phyloP scores from a whole-genome alignment of 768 basidiomycete species.

The Mrakia frigida region DNA sequence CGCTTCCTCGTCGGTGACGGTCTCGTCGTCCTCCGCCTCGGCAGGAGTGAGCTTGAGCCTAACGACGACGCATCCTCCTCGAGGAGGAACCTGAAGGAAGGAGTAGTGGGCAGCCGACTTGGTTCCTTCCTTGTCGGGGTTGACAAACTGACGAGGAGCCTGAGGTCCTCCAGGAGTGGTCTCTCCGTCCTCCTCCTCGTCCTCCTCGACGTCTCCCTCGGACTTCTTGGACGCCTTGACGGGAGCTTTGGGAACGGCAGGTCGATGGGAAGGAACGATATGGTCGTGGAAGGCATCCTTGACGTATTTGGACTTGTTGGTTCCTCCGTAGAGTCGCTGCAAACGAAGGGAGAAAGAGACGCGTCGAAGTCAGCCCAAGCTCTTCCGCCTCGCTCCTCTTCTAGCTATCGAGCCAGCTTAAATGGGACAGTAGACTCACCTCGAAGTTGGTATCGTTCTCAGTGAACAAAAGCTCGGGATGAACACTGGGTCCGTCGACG shows the following conservation, averaged over 20 bases:
- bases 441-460: slow-evolving; percentile 96
- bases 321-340: slow-evolving; percentile 73
- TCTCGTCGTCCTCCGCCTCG: slow-evolving; percentile 67
- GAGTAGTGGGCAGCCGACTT: slow-evolving; percentile 89
- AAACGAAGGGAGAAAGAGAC: background rate
- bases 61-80: slow-evolving; percentile 91
- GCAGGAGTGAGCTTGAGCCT: slow-evolving; percentile 83
- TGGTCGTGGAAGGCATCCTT: slow-evolving; percentile 99
- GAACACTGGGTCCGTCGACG: slow-evolving; percentile 60
- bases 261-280: slow-evolving; percentile 80
- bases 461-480: slow-evolving; percentile 85
- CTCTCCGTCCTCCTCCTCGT: slow-evolving; percentile 37
- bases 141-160: slow-evolving; percentile 59
- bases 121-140: slow-evolving; percentile 79
- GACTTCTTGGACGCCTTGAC: background rate
- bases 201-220: background rate
- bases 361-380: background rate
- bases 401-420: background rate
- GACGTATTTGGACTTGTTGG: slow-evolving; percentile 73
- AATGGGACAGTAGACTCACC: slow-evolving; percentile 30
- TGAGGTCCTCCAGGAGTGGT: slow-evolving; percentile 27
- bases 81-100: slow-evolving; percentile 78
- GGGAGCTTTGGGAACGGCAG: slow-evolving; percentile 43
- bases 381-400: background rate
- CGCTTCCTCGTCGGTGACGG: slow-evolving; percentile 74